Conservation (phyloP, 176 grass and related monocot species). For the Eleusine coracana region DNA sequence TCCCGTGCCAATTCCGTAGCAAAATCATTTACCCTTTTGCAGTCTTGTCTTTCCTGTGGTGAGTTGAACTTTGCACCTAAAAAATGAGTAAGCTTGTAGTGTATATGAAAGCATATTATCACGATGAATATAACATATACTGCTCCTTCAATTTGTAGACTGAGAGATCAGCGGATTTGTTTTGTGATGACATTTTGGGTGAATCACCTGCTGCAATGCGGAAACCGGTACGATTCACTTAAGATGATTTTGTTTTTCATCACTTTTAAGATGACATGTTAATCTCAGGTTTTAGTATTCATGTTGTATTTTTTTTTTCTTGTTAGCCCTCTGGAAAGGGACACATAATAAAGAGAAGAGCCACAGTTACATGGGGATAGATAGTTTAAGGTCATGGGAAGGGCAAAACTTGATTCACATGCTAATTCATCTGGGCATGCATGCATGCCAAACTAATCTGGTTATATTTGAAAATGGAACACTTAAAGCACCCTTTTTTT, state of each 20-base stretch:
- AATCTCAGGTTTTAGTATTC: background rate
- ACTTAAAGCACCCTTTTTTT: background rate
- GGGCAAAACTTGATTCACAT: background rate
- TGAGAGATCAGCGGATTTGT: too few relatives aligned
- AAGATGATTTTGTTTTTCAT: too few relatives aligned
- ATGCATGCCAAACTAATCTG: background rate
- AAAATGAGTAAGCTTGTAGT: background rate
- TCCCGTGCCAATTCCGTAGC: background rate
- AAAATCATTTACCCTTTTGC: background rate
- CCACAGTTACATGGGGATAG: background rate
- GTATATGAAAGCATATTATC: too few relatives aligned
- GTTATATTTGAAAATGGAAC: conserved; percentile 11
- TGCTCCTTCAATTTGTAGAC: too few relatives aligned
- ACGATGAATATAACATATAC: too few relatives aligned
- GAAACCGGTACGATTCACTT: too few relatives aligned
- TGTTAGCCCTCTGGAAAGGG: background rate
- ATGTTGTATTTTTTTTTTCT: background rate
- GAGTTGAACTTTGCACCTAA: background rate
- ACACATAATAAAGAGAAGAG: conserved; percentile 11
- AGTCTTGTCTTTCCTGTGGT: background rate
- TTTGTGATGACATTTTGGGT: too few relatives aligned
- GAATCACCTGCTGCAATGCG: too few relatives aligned
- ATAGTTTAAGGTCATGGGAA: background rate
- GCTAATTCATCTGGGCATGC: conserved; percentile 6
- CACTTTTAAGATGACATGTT: background rate